Conservation (phyloP, 441 rosid genomes). For the Pelargonium citronellum region DNA sequence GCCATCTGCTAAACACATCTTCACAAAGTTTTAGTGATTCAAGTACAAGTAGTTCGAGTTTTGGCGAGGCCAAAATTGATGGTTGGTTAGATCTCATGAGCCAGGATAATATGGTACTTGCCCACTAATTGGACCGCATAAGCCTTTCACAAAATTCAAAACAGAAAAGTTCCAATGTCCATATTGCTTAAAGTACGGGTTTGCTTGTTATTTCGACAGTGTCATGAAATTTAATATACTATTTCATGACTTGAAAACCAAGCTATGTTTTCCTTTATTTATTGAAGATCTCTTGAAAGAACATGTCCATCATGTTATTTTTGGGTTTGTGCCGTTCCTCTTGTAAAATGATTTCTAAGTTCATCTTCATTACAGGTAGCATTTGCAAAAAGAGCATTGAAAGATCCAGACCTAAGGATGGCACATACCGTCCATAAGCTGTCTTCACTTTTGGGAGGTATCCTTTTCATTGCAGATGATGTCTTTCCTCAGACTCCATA, state of each 20-base stretch:
- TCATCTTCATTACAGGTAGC: conserved; percentile 45
- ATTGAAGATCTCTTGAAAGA: neutral
- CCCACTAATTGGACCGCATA: neutral
- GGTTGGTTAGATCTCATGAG: neutral
- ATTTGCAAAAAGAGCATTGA: conserved; percentile 66
- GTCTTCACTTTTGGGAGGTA: conserved; percentile 82
- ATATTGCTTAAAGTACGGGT: neutral
- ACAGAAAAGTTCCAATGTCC: neutral
- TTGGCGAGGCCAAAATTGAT: neutral
- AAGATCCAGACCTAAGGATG: conserved; percentile 72
- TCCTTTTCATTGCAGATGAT: conserved; percentile 80
- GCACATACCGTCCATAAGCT: conserved; percentile 73
- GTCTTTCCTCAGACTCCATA: conserved; percentile 62
- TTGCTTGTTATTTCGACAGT: neutral
- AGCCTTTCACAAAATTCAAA: neutral
- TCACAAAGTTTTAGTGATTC: neutral
- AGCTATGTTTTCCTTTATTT: neutral
- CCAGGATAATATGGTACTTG: neutral
- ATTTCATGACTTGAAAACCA: neutral
- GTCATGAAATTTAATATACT: neutral
- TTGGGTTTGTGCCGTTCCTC: conserved; percentile 6
- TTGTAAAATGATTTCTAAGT: neutral
- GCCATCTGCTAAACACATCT: neutral
- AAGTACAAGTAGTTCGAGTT: neutral
- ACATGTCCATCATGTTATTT: neutral